Evolutionary conservation across 805 yeast genomes (phyloP).

Genomic region (Ogataea paradorogensis): DNA sequence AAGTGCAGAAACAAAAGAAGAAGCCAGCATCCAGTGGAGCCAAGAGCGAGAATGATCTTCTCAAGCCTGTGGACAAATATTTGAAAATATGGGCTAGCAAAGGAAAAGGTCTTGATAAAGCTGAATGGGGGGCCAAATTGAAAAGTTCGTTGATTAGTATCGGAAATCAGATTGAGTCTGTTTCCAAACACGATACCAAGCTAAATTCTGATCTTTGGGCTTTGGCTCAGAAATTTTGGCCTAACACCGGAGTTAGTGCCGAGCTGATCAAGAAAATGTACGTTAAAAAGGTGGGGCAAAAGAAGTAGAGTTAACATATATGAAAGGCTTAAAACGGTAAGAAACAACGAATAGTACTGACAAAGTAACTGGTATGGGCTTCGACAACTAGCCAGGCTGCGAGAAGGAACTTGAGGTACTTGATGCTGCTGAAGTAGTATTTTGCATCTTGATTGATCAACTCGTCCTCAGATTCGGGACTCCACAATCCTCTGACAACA

Average conservation of each 20-base stretch:
- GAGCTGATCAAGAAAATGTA: constrained; percentile 33
- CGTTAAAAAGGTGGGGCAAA: constrained; percentile 26
- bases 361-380: constrained; percentile 13
- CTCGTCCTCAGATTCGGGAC: constrained; percentile 3
- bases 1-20: constrained; percentile 5
- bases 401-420: constrained; percentile 4
- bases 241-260: constrained; percentile 31
- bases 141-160: constrained; percentile 30
- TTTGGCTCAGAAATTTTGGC: constrained; percentile 34
- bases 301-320: constrained; percentile 3
- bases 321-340: not conserved
- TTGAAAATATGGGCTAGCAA: constrained; percentile 31
- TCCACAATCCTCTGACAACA: constrained; percentile 21
- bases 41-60: constrained; percentile 20
- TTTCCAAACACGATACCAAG: constrained; percentile 17
- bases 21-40: constrained; percentile 14
- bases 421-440: constrained; percentile 1
- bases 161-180: constrained; percentile 31
- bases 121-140: constrained; percentile 31
- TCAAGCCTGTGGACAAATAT: constrained; percentile 29
- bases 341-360: not conserved
- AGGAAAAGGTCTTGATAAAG: constrained; percentile 33
- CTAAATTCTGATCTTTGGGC: constrained; percentile 31
- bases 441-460: not conserved
- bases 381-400: constrained; percentile 2